Evolutionary conservation across 164 flowering plant species (phyloP), one percentile per base, ranked within the genome.

Genomic region (Liriodendron chinense): DNA sequence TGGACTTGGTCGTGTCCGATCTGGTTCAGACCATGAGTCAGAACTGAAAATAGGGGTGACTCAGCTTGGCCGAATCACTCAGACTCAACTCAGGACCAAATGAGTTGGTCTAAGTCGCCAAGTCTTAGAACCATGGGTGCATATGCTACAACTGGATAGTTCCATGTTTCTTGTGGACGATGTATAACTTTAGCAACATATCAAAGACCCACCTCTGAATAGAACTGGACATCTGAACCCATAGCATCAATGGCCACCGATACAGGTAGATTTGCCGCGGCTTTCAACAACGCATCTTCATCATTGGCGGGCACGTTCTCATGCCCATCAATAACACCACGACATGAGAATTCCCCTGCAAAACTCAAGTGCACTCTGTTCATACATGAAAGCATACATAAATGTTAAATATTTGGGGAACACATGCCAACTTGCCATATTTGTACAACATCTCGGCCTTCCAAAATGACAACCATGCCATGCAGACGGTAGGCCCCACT

Each of bases 151-250:
- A 34, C 43, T 34, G 43, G 43, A 34, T 34, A 34, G 43, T 34
- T 34, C 43, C 3, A 34, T 34, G 43, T 34, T 34, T 34, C 43
- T 34, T 34, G 43, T 34, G 12, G 59, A 12, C 53, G 10, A 7
- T 49, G 7, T 49, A 49, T 49, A 49, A 49, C 10, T 7, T 49
- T 49, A 7, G 10, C 16, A 20, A 24, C 34, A 12, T 8, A n/a
- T n/a, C n/a, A n/a, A n/a, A n/a, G n/a, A n/a, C n/a, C n/a, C n/a
- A 91, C 96, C 94, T 89, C 91, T 0, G 90, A 85, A 78, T 94
- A 94, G 83, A 94, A 90, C 72, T 90, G 95, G 83, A 92, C 87
- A 72, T 82, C 93, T 23, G 67, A 71, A 61, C 96, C 87, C 20
- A 86, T 83, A 13, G 94, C 97, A 75, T 91, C 93, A 16, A 92